These are phyloP conservation scores for Myxozyma melibiosi DNA, from an alignment of 805 yeast species.

Conservation along the genomic window DNA sequence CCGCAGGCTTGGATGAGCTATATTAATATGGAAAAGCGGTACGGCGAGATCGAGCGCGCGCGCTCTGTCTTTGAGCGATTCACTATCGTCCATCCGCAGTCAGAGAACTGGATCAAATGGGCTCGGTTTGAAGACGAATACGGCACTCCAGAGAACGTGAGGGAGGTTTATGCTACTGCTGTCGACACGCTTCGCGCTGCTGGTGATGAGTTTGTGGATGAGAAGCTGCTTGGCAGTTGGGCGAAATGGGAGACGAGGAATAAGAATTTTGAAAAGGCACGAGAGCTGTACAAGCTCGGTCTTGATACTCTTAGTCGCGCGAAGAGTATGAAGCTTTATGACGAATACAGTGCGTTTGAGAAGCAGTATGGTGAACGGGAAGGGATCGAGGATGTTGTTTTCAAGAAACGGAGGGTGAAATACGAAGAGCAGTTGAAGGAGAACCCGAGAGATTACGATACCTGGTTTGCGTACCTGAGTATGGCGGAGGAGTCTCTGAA, in stretches of 20 bases:
- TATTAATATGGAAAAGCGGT: constrained; percentile 70
- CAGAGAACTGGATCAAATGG: constrained; percentile 76
- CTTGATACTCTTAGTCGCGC: constrained; percentile 49
- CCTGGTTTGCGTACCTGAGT: constrained; percentile 79
- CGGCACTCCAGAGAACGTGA: constrained; percentile 51
- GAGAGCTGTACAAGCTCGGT: constrained; percentile 58
- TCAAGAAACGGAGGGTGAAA: constrained; percentile 55
- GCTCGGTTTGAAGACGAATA: constrained; percentile 63
- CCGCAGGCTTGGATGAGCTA: constrained; percentile 72
- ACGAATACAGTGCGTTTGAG: constrained; percentile 60
- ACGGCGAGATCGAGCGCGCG: constrained; percentile 58
- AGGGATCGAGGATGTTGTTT: constrained; percentile 56
- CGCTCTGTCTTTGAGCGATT: constrained; percentile 61
- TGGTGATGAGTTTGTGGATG: constrained; percentile 41
- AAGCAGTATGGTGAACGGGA: constrained; percentile 61
- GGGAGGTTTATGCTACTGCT: constrained; percentile 69
- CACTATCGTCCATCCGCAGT: constrained; percentile 54
- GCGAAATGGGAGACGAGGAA: constrained; percentile 69
- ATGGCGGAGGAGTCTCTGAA: constrained; percentile 49
- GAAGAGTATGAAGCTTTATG: constrained; percentile 45
- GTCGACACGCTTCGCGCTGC: constrained; percentile 53
- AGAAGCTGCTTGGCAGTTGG: constrained; percentile 54
- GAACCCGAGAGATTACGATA: constrained; percentile 64
- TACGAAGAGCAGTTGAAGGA: constrained; percentile 54
- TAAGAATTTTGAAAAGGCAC: constrained; percentile 63